Conservation (phyloP, 2,329 filamentous ascomycete species). For the Aspergillus intermedius region DNA sequence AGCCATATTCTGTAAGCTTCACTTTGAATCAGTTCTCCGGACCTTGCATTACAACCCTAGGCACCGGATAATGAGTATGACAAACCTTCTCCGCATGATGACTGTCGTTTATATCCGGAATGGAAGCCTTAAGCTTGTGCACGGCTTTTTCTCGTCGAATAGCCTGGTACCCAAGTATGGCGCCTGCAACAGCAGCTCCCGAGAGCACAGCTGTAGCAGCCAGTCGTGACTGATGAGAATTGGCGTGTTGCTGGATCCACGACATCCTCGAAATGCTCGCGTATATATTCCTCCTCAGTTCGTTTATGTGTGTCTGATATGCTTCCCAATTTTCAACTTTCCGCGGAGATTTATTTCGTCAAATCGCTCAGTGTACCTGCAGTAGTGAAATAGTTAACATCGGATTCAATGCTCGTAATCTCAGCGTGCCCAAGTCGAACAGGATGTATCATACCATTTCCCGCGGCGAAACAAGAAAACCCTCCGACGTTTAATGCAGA, state of each 20-base stretch:
- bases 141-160: slow-evolving; percentile 50
- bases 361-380: neutral
- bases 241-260: slow-evolving; percentile 39
- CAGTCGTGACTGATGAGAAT: slow-evolving; percentile 38
- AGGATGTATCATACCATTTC: no score
- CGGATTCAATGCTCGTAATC: neutral
- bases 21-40: slow-evolving; percentile 31
- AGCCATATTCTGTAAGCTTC: slow-evolving; percentile 48
- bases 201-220: slow-evolving; percentile 38
- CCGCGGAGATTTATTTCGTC: neutral
- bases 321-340: neutral
- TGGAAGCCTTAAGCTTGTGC: slow-evolving; percentile 54
- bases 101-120: slow-evolving; percentile 48
- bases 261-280: slow-evolving; percentile 9
- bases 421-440: no score
- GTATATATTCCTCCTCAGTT: neutral
- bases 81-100: slow-evolving; percentile 47
- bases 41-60: neutral
- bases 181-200: slow-evolving; percentile 40
- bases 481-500: no score
- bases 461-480: no score
- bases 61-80: neutral
- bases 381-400: neutral
- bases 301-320: neutral
- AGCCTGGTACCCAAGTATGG: slow-evolving; percentile 53